These are phyloP conservation scores for Globisporangium polare DNA, from an alignment of 352 stramenopile genomes.

Conservation along the genomic window DNA sequence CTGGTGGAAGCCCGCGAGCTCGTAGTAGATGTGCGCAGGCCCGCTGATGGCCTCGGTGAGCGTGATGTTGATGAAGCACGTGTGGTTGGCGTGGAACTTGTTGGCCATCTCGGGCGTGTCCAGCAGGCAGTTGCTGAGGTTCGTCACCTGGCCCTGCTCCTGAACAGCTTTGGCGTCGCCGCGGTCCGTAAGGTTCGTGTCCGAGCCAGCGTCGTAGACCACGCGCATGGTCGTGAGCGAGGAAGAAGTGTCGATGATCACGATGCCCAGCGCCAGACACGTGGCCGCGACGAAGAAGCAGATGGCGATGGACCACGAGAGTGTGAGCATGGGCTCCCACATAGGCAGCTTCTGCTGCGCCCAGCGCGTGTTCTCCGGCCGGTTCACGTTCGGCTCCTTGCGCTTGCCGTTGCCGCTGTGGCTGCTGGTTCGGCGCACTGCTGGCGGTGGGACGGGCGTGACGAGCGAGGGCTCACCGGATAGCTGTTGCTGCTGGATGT, in stretches of 20 bases:
- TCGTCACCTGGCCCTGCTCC: conserved; percentile 26
- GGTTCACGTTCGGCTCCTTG: conserved; percentile 28
- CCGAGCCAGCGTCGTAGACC: conserved; percentile 48
- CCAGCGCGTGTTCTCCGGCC: conserved; percentile 46
- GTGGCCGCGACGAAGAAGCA: conserved; percentile 37
- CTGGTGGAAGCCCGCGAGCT: conserved; percentile 62
- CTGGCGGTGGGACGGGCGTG: not conserved
- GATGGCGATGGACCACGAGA: conserved; percentile 55
- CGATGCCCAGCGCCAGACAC: conserved; percentile 44
- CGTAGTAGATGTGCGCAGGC: conserved; percentile 54
- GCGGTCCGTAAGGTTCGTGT: conserved; percentile 19
- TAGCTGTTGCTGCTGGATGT: not conserved
- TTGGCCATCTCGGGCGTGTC: conserved; percentile 36
- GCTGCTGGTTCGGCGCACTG: conserved; percentile 4
- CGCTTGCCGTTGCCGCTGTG: conserved; percentile 1
- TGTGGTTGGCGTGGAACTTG: conserved; percentile 69
- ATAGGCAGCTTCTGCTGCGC: conserved; percentile 64
- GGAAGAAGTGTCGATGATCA: conserved; percentile 44
- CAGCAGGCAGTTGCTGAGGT: conserved; percentile 52
- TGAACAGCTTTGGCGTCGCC: conserved; percentile 25
- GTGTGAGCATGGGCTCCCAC: conserved; percentile 75
- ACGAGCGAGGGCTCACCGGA: not conserved
- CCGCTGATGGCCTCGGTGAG: conserved; percentile 38
- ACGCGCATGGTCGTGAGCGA: conserved; percentile 55
- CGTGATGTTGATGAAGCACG: conserved; percentile 62